phyloP scores from a whole-genome alignment of 768 basidiomycete genomes.

The Macrolepiota fuliginosa region DNA sequence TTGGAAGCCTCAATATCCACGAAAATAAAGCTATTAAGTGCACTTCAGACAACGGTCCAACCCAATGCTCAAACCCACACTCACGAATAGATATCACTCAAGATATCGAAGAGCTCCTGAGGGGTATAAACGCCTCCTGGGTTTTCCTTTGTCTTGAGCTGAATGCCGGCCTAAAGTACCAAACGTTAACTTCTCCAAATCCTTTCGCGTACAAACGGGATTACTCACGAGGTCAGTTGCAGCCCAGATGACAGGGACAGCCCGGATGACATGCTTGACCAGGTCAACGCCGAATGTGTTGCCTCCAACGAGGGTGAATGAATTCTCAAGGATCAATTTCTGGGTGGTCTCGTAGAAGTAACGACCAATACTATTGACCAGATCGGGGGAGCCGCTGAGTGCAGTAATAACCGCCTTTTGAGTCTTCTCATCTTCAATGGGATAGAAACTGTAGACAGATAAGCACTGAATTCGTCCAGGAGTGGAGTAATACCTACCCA shows the following conservation, averaged over 20 bases:
- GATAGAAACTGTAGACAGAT: constrained; percentile 56
- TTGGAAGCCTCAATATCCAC: constrained; percentile 63
- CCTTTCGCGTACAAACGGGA: neutral
- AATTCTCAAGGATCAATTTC: constrained; percentile 50
- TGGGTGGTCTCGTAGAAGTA: constrained; percentile 69
- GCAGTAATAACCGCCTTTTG: constrained; percentile 45
- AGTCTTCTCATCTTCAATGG: constrained; percentile 50
- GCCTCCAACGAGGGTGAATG: constrained; percentile 57
- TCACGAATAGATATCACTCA: constrained; percentile 28
- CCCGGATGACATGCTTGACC: constrained; percentile 63
- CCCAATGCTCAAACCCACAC: neutral
- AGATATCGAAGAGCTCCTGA: constrained; percentile 56
- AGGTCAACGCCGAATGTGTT: constrained; percentile 59
- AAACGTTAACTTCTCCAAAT: neutral
- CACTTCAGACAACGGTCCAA: neutral
- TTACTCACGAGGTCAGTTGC: constrained; percentile 62
- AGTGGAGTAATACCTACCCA: constrained; percentile 43
- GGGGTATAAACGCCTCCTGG: constrained; percentile 62
- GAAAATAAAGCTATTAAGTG: constrained; percentile 64
- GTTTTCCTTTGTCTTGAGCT: constrained; percentile 55
- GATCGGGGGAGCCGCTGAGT: constrained; percentile 45
- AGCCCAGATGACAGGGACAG: constrained; percentile 67
- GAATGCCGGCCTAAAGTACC: constrained; percentile 59
- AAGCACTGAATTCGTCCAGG: neutral
- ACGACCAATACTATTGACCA: constrained; percentile 45